These are phyloP conservation scores for Backusella westeae DNA, from an alignment of 192 early-diverging fungal genomes.

Conservation along the genomic window DNA sequence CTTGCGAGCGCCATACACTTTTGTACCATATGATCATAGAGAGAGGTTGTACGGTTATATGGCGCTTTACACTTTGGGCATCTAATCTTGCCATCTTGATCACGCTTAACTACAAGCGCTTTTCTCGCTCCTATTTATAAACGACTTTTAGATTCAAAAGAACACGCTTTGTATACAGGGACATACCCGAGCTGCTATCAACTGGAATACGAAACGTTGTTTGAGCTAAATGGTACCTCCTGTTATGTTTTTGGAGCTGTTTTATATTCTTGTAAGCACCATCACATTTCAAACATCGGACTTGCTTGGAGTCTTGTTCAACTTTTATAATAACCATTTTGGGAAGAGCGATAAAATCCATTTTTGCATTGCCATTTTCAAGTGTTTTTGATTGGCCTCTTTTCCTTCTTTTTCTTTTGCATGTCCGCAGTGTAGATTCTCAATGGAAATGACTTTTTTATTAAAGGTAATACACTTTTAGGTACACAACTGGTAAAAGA, in stretches of 20 bases:
- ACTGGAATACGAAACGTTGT: not conserved
- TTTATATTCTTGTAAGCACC: not conserved
- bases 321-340: not conserved
- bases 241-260: not conserved
- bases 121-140: not conserved
- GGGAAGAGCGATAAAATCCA: not conserved
- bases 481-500: too few relatives aligned
- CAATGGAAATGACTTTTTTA: too few relatives aligned
- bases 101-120: not conserved
- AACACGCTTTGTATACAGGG: not conserved
- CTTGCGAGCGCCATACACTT: not conserved
- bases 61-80: not conserved
- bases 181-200: not conserved
- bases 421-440: too few relatives aligned
- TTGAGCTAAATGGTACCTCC: not conserved
- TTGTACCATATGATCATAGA: not conserved
- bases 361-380: not conserved
- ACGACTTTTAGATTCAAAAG: not conserved
- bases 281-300: not conserved
- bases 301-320: not conserved
- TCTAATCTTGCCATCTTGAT: not conserved
- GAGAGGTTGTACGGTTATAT: not conserved
- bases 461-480: too few relatives aligned
- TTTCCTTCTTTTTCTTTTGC: not conserved
- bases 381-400: not conserved